phyloP scores from a whole-genome alignment of 441 rosid genomes.

The Theobroma grandiflorum region DNA sequence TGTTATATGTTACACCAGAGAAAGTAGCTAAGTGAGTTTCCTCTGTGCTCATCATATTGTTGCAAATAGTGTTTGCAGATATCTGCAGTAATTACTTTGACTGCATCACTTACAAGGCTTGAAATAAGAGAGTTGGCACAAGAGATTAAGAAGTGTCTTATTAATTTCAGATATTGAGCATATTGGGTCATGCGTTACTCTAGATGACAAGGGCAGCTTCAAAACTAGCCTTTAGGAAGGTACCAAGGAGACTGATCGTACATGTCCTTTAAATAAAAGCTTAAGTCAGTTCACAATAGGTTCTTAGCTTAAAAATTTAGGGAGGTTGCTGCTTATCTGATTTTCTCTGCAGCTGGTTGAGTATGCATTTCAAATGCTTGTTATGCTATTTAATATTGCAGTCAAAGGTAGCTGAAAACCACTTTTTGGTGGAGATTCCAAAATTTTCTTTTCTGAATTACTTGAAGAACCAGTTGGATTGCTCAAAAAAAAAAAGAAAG shows the following conservation, averaged over 20 bases:
- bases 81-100: slow-evolving; percentile 19
- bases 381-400: not conserved
- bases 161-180: not conserved
- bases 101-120: slow-evolving; percentile 22
- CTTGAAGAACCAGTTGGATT: not conserved
- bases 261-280: not conserved
- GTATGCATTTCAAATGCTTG: not conserved
- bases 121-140: slow-evolving; percentile 2
- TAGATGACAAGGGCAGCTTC: not conserved
- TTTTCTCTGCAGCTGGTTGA: not conserved
- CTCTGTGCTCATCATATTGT: slow-evolving; percentile 10
- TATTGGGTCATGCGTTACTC: not conserved
- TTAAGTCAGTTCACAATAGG: not conserved
- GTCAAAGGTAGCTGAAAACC: not conserved
- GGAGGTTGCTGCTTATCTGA: not conserved
- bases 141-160: not conserved
- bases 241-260: not conserved
- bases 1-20: slow-evolving; percentile 96
- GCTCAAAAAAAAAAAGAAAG: not conserved
- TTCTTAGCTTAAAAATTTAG: slow-evolving; percentile 1
- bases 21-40: slow-evolving; percentile 94
- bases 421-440: not conserved
- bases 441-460: not conserved
- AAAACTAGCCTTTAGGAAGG: not conserved
- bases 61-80: not conserved